Percentiles rank a stretch among this genome's conserved stretches.
Conservation (phyloP, 805 yeast species). For the Yarrowia osloensis region DNA sequence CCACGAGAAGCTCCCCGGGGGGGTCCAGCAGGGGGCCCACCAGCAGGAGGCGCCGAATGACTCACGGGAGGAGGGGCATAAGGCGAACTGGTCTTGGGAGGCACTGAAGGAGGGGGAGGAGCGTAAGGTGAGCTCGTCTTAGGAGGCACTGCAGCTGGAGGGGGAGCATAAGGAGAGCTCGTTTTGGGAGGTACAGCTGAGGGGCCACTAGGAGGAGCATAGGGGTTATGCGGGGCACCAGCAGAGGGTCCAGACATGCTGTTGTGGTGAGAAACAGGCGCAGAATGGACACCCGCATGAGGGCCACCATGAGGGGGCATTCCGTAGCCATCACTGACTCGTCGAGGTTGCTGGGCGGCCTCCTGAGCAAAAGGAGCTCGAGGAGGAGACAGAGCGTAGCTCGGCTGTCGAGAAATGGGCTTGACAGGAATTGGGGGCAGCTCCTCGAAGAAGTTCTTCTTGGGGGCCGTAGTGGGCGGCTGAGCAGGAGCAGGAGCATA, state of each 20-base stretch:
- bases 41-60: neutral
- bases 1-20: conserved; percentile 10
- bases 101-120: conserved; percentile 12
- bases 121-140: conserved; percentile 12
- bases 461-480: conserved; percentile 30
- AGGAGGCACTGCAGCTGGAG: conserved; percentile 22
- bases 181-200: conserved; percentile 16
- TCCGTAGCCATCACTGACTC: conserved; percentile 5
- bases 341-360: conserved; percentile 17
- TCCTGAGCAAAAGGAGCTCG: conserved; percentile 21
- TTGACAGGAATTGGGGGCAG: conserved; percentile 70
- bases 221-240: conserved; percentile 2
- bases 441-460: conserved; percentile 49
- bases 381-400: conserved; percentile 20
- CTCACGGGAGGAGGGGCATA: conserved; percentile 14
- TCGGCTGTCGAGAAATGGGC: conserved; percentile 27
- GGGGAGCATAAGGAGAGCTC: conserved; percentile 24
- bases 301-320: conserved; percentile 11
- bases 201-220: conserved; percentile 26
- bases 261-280: conserved; percentile 19
- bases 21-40: conserved; percentile 1
- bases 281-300: conserved; percentile 2
- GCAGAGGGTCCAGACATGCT: conserved; percentile 6
- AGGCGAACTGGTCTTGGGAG: conserved; percentile 8
- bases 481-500: conserved; percentile 9